A percentile compares a stretch with the other conserved stretches of the same genome.
phyloP scores from a whole-genome alignment of 495 filamentous ascomycete species.

The Aspergillus indologenus region DNA sequence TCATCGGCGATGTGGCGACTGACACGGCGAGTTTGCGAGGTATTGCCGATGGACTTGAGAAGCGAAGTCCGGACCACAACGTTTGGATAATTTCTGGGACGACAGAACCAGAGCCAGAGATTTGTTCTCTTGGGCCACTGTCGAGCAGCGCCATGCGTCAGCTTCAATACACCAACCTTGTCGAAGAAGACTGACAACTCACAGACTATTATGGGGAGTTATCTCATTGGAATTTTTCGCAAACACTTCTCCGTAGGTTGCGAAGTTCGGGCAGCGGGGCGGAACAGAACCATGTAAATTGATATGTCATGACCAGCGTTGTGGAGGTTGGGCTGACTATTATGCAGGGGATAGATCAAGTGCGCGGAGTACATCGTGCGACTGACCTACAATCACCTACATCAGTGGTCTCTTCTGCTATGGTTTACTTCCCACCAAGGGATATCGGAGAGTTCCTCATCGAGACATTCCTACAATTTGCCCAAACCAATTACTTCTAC shows the following conservation, averaged over 20 bases:
- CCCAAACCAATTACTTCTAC: conserved; percentile 37
- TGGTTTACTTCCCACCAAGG: conserved; percentile 34
- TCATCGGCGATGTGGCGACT: no score
- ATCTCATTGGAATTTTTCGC: conserved; percentile 42
- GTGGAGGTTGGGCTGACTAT: conserved; percentile 29
- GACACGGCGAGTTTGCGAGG: no score
- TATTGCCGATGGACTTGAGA: no score
- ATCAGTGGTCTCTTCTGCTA: conserved; percentile 23
- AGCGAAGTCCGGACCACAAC: neutral
- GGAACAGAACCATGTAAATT: neutral
- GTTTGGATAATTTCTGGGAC: neutral
- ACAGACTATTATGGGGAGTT: conserved; percentile 43
- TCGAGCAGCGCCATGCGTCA: no score
- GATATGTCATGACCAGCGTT: conserved; percentile 29
- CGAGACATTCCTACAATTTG: conserved; percentile 38
- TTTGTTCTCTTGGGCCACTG: no score
- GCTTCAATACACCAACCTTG: no score
- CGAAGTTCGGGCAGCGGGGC: conserved; percentile 21
- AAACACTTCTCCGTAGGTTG: conserved; percentile 32
- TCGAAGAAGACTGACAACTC: no score
- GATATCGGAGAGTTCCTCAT: conserved; percentile 37
- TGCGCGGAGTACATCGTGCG: conserved; percentile 22
- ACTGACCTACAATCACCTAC: conserved; percentile 8
- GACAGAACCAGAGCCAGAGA: neutral
- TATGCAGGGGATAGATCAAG: conserved; percentile 24